phyloP scores from a whole-genome alignment of 164 flowering plant species.

The Piper betle region DNA sequence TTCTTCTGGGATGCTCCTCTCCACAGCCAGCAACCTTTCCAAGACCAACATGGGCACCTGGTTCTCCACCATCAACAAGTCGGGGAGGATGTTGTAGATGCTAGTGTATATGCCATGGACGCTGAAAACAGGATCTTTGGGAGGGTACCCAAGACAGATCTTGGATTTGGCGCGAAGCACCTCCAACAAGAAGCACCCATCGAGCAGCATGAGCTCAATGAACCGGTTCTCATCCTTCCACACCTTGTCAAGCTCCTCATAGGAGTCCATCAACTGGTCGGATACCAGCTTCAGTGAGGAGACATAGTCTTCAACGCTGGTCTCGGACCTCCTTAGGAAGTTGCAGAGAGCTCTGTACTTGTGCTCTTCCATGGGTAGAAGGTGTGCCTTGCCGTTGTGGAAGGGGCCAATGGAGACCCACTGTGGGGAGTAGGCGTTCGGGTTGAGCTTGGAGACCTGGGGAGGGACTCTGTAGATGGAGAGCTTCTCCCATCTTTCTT shows the following conservation, averaged over 20 bases:
- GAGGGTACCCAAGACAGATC: background rate
- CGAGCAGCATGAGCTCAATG: constrained; percentile 8
- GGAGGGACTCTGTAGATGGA: constrained; percentile 7
- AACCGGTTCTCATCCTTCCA: constrained; percentile 1
- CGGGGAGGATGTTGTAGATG: constrained; percentile 1
- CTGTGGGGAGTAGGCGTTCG: constrained; percentile 4
- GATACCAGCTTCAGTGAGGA: background rate
- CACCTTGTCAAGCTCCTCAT: background rate
- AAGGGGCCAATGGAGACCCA: constrained; percentile 6
- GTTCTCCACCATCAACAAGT: constrained; percentile 8
- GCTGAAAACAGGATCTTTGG: constrained; percentile 7
- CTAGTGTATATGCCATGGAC: background rate
- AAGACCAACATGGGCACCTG: constrained; percentile 8
- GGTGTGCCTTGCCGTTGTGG: constrained; percentile 5
- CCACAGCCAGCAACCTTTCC: constrained; percentile 2
- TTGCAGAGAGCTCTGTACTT: constrained; percentile 6
- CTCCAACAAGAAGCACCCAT: constrained; percentile 12
- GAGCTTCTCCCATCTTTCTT: constrained; percentile 2
- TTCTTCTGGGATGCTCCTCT: background rate
- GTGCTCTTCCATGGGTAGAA: constrained; percentile 9
- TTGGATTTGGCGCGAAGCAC: background rate
- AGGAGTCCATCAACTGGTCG: constrained; percentile 1
- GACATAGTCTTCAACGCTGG: background rate
- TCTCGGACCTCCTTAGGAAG: constrained; percentile 4
- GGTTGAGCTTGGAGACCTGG: background rate